Evolutionary conservation across 345 rosid species (phyloP).

Genomic region (Isatis tinctoria): DNA sequence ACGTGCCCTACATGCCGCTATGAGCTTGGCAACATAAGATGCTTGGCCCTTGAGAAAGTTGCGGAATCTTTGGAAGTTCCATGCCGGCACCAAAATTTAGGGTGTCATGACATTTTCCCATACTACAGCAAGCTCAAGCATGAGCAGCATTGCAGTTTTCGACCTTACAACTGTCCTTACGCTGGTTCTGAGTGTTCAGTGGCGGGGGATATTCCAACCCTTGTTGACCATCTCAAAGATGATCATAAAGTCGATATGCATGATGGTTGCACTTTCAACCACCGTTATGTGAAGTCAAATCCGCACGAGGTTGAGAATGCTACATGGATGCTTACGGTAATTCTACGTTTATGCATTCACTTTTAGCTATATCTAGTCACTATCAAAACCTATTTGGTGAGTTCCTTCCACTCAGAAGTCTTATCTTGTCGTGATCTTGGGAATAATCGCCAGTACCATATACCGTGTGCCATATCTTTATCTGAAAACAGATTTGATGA

Average conservation of each 20-base stretch:
- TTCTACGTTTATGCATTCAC: background rate
- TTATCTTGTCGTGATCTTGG: background rate
- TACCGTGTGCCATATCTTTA: background rate
- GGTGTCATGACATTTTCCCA: conserved; percentile 75
- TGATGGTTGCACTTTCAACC: conserved; percentile 78
- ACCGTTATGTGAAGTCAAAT: conserved; percentile 81
- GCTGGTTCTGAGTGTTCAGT: conserved; percentile 86
- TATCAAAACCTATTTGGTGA: background rate
- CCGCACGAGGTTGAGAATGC: conserved; percentile 92
- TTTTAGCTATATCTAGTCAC: background rate
- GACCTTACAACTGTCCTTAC: conserved; percentile 80
- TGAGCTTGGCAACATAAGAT: conserved; percentile 88
- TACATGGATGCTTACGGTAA: conserved; percentile 96
- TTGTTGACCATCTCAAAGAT: conserved; percentile 69
- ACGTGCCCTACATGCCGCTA: conserved; percentile 80
- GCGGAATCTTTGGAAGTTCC: conserved; percentile 80
- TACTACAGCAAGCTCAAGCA: conserved; percentile 83
- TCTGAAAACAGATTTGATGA: background rate
- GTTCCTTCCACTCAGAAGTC: background rate
- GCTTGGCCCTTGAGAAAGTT: conserved; percentile 83
- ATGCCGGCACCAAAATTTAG: conserved; percentile 64
- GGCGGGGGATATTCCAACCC: conserved; percentile 67
- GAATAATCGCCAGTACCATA: background rate
- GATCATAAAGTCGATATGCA: conserved; percentile 97
- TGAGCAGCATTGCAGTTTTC: conserved; percentile 63